Percentiles rank a stretch among this genome's conserved stretches.
phyloP scores from a whole-genome alignment of 2,329 filamentous ascomycete genomes.

The Emmonsia crescens region DNA sequence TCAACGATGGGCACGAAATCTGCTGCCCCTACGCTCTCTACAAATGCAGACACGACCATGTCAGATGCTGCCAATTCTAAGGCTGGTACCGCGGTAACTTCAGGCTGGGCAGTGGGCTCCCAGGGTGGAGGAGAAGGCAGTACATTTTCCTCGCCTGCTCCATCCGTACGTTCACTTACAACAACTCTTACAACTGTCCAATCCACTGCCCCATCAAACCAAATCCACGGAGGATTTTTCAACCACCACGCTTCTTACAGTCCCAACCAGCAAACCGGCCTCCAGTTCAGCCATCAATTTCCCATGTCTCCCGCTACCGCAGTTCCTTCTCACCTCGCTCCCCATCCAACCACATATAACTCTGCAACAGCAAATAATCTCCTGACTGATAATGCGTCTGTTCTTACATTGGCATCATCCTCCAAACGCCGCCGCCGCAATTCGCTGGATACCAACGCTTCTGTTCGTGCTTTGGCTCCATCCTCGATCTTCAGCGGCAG shows the following conservation, averaged over 20 bases:
- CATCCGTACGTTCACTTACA: slow-evolving; percentile 54
- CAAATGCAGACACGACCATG: slow-evolving; percentile 63
- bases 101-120: slow-evolving; percentile 53
- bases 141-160: slow-evolving; percentile 55
- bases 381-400: slow-evolving; percentile 55
- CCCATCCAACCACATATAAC: slow-evolving; percentile 47
- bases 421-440: slow-evolving; percentile 53
- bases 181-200: slow-evolving; percentile 58
- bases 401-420: slow-evolving; percentile 54
- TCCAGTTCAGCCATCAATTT: slow-evolving; percentile 52
- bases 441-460: slow-evolving; percentile 56
- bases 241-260: slow-evolving; percentile 24
- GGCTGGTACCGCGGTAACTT: slow-evolving; percentile 61
- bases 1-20: slow-evolving; percentile 59
- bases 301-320: slow-evolving; percentile 49
- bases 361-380: slow-evolving; percentile 52
- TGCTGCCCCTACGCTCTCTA: slow-evolving; percentile 69
- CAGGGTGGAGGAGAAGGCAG: slow-evolving; percentile 57
- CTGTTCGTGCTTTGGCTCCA: slow-evolving; percentile 52
- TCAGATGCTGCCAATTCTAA: slow-evolving; percentile 71
- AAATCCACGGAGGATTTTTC: slow-evolving; percentile 22
- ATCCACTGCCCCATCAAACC: slow-evolving; percentile 45
- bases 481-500: slow-evolving; percentile 55
- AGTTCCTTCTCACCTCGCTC: slow-evolving; percentile 48
- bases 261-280: slow-evolving; percentile 24